Evolutionary conservation across 805 yeast species (phyloP).

Genomic region (Ogataea henricii): DNA sequence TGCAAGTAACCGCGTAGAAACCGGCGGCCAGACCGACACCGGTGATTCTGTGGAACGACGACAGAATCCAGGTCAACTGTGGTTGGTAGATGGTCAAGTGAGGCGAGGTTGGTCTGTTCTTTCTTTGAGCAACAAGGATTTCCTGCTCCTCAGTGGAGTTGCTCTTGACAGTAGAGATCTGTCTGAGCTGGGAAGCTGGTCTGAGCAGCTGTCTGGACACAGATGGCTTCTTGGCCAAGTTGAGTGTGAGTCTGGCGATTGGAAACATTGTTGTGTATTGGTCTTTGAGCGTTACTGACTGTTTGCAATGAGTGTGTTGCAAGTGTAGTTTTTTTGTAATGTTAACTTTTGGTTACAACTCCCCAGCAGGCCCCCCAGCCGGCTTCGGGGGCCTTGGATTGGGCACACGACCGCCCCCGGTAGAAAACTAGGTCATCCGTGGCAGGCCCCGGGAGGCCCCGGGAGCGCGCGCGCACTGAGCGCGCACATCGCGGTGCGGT

Average conservation of each 20-base stretch:
- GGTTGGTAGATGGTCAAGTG: conserved; percentile 89
- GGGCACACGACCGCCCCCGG: conserved; percentile 1
- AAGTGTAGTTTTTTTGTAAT: not conserved
- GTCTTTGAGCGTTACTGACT: not conserved
- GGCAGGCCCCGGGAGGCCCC: not conserved
- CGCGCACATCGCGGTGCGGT: not conserved
- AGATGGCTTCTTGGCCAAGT: conserved; percentile 16
- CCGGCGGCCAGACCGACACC: conserved; percentile 82
- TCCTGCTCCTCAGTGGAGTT: conserved; percentile 65
- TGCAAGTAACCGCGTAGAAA: conserved; percentile 74
- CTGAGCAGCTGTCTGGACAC: conserved; percentile 19
- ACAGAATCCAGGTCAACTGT: conserved; percentile 81
- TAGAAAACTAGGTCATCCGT: no score
- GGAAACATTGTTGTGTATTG: conserved; percentile 15
- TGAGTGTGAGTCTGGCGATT: conserved; percentile 24
- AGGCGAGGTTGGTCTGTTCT: conserved; percentile 87
- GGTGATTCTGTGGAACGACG: conserved; percentile 82
- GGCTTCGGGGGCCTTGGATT: conserved; percentile 1
- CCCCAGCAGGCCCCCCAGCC: not conserved
- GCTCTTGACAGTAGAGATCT: conserved; percentile 47
- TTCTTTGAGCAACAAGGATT: conserved; percentile 78
- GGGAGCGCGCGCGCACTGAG: not conserved
- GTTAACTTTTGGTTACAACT: not conserved
- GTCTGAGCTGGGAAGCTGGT: conserved; percentile 31
- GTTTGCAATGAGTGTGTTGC: not conserved